phyloP scores from a whole-genome alignment of 352 stramenopile genomes.

The Phytopythium chamaehyphon region DNA sequence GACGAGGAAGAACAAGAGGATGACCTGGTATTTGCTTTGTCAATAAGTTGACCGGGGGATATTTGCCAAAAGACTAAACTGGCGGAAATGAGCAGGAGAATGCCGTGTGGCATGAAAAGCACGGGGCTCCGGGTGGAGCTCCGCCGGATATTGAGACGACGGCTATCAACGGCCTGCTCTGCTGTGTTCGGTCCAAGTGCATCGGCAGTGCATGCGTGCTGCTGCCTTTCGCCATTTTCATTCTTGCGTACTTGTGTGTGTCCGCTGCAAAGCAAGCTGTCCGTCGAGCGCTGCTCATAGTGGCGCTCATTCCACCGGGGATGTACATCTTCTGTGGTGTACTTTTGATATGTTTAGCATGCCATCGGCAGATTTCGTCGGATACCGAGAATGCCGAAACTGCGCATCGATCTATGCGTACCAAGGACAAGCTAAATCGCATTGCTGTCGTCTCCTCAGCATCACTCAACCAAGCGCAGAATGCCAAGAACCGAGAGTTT shows the following conservation, averaged over 20 bases:
- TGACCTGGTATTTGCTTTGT: background rate
- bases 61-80: background rate
- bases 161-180: conserved; percentile 47
- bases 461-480: conserved; percentile 5
- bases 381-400: conserved; percentile 56
- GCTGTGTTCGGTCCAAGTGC: conserved; percentile 62
- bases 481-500: conserved; percentile 19
- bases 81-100: conserved; percentile 31
- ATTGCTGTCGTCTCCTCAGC: conserved; percentile 42
- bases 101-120: conserved; percentile 60
- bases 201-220: conserved; percentile 48
- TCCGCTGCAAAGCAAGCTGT: conserved; percentile 16
- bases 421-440: conserved; percentile 35
- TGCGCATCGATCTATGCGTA: conserved; percentile 52
- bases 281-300: conserved; percentile 36
- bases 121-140: conserved; percentile 9
- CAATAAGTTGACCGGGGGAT: background rate
- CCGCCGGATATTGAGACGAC: conserved; percentile 26
- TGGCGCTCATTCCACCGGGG: conserved; percentile 29
- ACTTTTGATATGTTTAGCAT: conserved; percentile 40
- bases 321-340: conserved; percentile 35
- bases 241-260: conserved; percentile 42
- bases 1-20: background rate
- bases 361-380: conserved; percentile 38
- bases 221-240: conserved; percentile 44